phyloP scores from a whole-genome alignment of 768 basidiomycete genomes.

The Mycena polygramma region DNA sequence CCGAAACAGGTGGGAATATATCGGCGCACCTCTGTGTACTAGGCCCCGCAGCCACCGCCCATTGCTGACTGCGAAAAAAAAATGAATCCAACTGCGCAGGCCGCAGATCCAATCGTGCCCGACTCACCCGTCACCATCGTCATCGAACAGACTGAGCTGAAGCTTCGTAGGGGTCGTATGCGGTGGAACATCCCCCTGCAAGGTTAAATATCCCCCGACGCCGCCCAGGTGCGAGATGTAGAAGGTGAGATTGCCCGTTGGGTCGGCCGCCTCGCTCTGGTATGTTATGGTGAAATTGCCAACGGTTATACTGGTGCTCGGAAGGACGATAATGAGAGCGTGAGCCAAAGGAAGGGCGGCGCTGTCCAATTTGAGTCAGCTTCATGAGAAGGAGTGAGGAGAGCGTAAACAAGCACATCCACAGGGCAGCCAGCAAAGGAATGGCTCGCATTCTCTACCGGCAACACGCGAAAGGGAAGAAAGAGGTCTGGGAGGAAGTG shows the following conservation, averaged over 20 bases:
- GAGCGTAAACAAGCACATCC: no score
- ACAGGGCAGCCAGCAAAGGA: no score
- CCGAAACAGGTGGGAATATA: not conserved
- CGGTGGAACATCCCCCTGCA: not conserved
- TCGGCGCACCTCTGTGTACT: not conserved
- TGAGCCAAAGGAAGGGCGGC: not conserved
- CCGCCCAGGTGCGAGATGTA: not conserved
- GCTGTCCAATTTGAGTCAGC: no score
- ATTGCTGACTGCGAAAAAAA: slow-evolving; percentile 3
- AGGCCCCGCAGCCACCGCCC: not conserved
- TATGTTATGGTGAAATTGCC: not conserved
- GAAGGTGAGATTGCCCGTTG: not conserved
- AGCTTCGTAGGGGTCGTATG: not conserved
- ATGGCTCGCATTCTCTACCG: no score
- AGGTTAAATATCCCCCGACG: not conserved
- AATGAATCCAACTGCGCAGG: not conserved
- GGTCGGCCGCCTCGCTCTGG: not conserved
- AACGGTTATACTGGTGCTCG: not conserved
- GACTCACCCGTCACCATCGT: slow-evolving; percentile 1
- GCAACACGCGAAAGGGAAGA: no score
- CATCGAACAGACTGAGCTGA: not conserved
- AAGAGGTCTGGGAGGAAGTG: no score
- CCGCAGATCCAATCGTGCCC: no score
- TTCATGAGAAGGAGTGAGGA: no score
- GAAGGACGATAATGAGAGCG: slow-evolving; percentile 13